Evolutionary conservation across 1,284 basidiomycete genomes (phyloP).

Genomic region (Apiotrichum gracile): DNA sequence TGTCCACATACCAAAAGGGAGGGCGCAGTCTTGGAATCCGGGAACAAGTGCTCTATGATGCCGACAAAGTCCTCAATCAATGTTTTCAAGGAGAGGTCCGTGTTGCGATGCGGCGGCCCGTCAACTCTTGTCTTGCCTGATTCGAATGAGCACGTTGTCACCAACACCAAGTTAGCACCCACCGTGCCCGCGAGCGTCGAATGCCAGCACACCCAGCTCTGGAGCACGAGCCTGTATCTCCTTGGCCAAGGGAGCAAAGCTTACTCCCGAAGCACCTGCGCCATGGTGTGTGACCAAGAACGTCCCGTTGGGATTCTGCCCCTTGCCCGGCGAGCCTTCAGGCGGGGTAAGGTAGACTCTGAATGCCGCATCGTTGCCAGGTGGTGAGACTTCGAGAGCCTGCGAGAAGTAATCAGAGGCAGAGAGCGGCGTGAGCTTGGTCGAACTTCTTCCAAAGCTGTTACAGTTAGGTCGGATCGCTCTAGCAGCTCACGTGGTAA

Average conservation of each 20-base stretch:
- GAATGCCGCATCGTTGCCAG: constrained; percentile 58
- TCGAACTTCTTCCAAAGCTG: constrained; percentile 54
- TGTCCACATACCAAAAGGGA: constrained; percentile 59
- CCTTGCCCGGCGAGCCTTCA: background rate
- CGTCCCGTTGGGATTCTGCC: constrained; percentile 49
- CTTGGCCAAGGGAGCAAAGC: constrained; percentile 81
- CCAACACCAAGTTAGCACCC: constrained; percentile 26
- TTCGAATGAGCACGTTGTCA: background rate
- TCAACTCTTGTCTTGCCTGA: constrained; percentile 56
- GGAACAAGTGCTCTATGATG: constrained; percentile 63
- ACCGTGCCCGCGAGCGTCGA: constrained; percentile 89
- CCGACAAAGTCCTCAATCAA: constrained; percentile 66
- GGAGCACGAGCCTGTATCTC: constrained; percentile 63
- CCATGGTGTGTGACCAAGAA: constrained; percentile 91
- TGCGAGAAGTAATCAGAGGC: constrained; percentile 67
- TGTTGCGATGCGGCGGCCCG: constrained; percentile 48
- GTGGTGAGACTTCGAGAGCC: constrained; percentile 66
- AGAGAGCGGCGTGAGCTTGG: constrained; percentile 63
- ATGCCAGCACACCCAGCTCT: constrained; percentile 73
- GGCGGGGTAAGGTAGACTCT: constrained; percentile 68
- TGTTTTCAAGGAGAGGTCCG: constrained; percentile 65
- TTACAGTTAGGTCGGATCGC: background rate
- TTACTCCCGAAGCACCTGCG: constrained; percentile 81
- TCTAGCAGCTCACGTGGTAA: constrained; percentile 36
- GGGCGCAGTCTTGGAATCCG: constrained; percentile 59